Percentiles rank a stretch among this genome's conserved stretches.
Conservation (phyloP, 768 basidiomycete species). For the Termitomyces sp. region DNA sequence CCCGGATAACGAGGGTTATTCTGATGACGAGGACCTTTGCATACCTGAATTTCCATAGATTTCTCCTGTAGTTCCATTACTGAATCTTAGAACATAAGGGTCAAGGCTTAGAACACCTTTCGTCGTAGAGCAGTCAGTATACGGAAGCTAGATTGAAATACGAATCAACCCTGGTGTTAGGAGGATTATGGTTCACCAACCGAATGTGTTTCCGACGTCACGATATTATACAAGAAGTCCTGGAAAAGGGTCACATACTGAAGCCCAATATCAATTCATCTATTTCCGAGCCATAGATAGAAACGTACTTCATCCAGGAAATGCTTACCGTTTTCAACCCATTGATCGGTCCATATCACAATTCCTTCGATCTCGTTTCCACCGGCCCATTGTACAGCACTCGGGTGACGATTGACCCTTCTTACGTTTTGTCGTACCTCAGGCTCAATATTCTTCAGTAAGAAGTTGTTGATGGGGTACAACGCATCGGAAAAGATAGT, state of each 20-base stretch:
- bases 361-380: constrained; percentile 60
- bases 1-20: background rate
- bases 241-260: constrained; percentile 45
- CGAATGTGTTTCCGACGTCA: constrained; percentile 44
- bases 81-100: constrained; percentile 46
- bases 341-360: constrained; percentile 30
- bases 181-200: constrained; percentile 20
- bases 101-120: constrained; percentile 52
- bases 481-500: constrained; percentile 55
- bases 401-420: constrained; percentile 50
- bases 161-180: background rate
- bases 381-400: constrained; percentile 55
- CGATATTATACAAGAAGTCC: constrained; percentile 44
- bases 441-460: constrained; percentile 45
- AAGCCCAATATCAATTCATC: background rate
- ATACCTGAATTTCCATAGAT: constrained; percentile 54
- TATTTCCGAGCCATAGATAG: background rate
- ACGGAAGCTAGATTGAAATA: constrained; percentile 37
- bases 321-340: constrained; percentile 37
- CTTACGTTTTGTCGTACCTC: constrained; percentile 56
- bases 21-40: constrained; percentile 3
- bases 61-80: constrained; percentile 43
- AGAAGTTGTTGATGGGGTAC: constrained; percentile 50
- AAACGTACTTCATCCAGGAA: constrained; percentile 42
- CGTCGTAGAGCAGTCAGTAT: constrained; percentile 58